These are phyloP conservation scores for Chloropicon primus DNA, from an alignment of 139 green algal genomes.

Conservation along the genomic window DNA sequence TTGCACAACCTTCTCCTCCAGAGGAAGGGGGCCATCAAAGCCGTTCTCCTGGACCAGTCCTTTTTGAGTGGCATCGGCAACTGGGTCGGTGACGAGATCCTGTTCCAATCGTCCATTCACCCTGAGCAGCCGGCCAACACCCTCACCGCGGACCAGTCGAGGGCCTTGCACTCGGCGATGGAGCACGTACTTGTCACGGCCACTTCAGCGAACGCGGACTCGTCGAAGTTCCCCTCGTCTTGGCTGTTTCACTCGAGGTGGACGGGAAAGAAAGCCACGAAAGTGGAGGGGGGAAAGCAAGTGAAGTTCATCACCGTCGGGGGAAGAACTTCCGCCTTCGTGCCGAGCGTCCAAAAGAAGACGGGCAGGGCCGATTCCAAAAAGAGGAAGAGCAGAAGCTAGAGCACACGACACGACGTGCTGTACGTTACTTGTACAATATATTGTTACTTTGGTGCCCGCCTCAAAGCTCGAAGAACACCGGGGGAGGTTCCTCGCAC, in stretches of 20 bases:
- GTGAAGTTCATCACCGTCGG: constrained; percentile 60
- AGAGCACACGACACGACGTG: too few species aligned
- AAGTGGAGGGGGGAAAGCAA: constrained; percentile 14
- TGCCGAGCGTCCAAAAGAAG: constrained; percentile 59
- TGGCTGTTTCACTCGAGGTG: constrained; percentile 83
- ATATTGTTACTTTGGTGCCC: too few species aligned
- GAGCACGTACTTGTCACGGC: constrained; percentile 37
- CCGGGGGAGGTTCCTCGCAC: not conserved
- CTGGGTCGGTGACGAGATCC: constrained; percentile 83
- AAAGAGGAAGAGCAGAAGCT: constrained; percentile 2
- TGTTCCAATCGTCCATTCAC: constrained; percentile 57
- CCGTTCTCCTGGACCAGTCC: constrained; percentile 63
- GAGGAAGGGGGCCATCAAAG: constrained; percentile 43
- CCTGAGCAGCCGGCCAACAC: constrained; percentile 42
- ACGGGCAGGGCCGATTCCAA: too few species aligned
- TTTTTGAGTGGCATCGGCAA: constrained; percentile 73
- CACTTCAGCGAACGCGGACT: constrained; percentile 40
- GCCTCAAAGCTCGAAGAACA: too few species aligned
- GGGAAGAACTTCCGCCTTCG: constrained; percentile 52
- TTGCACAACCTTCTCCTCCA: constrained; percentile 26
- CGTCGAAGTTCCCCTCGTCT: constrained; percentile 30
- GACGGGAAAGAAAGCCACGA: constrained; percentile 31
- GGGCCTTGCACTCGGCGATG: constrained; percentile 24
- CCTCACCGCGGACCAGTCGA: constrained; percentile 23
- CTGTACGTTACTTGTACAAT: too few species aligned